Evolutionary conservation across 163 green algal species (phyloP), one percentile per base, ranked within the genome.

Genomic region (Scenedesmus sp.): DNA sequence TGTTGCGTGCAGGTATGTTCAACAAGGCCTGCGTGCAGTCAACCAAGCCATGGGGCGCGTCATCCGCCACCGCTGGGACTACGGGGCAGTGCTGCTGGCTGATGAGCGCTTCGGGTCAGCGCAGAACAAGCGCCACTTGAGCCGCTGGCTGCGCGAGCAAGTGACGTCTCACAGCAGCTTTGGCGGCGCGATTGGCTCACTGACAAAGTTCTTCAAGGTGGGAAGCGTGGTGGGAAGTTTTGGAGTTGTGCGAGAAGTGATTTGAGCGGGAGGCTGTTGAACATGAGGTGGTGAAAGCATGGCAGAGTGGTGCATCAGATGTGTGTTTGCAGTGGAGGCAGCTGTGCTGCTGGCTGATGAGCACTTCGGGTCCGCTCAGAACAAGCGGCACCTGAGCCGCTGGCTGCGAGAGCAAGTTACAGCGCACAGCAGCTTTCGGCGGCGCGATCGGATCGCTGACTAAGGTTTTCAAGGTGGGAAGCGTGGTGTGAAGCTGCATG

Each of bases 31-130:
- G 74, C 84, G 97, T 10, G 97, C 96, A 8, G 95, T 98, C n/a
- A 99, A 98, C 91, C 97, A 99, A 92, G 97, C 97, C 1, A 93
- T 99, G 57, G 98, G 97, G 2, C 92, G 97, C 55, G 97, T 98
- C 62, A 99, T 99, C 90, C 95, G 97, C 6, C 97, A 99, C 95
- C 92, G 95, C 16, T 94, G 94, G 66, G 98, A 99, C 93, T 99
- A 97, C 92, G 98, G 98, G 23, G 97, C 97, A 60, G 97, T 99
- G 79, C 84, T 99, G 57, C 94, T 99, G 73, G 94, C 97, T 46
- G 97, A 99, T 94, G 95, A 97, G 64, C 95, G 97, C 57, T 99
- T 98, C 90, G 56, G 76, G 13, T 57, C 95, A 54, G 62, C 93
- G 0, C 54, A 88, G 73, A 96, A 96, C 90, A 95, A 97, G 90